Conservation (phyloP, 108 stramenopile species). For the Cylindrotheca fusiformis region DNA sequence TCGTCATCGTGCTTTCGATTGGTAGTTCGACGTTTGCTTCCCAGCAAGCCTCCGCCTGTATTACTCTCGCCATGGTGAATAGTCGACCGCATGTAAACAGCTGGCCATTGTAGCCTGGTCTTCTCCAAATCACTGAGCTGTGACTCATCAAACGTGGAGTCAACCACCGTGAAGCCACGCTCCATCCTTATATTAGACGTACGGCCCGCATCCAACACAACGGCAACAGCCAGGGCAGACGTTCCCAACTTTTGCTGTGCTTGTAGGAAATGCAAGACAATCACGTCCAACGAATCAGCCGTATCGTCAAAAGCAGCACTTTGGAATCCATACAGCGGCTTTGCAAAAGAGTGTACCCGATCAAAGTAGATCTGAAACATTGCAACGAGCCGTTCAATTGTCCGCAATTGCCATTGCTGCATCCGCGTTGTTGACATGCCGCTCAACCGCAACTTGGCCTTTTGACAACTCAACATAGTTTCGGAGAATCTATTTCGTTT, state of each 20-base stretch:
- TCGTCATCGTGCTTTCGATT: neutral
- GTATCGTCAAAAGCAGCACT: neutral
- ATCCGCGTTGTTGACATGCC: neutral
- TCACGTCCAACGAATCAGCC: neutral
- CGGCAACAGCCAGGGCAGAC: conserved; percentile 3
- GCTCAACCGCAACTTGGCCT: conserved; percentile 3
- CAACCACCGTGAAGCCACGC: conserved; percentile 2
- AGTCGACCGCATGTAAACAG: conserved; percentile 15
- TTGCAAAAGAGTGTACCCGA: conserved; percentile 6
- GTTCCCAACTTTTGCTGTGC: conserved; percentile 9
- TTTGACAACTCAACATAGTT: conserved; percentile 3
- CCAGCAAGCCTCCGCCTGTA: neutral
- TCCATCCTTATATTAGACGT: conserved; percentile 19
- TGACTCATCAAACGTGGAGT: neutral
- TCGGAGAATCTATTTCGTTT: conserved; percentile 8
- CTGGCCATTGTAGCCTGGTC: conserved; percentile 4
- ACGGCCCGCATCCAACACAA: conserved; percentile 16
- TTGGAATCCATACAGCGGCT: conserved; percentile 24
- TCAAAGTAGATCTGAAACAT: conserved; percentile 13
- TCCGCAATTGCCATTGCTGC: conserved; percentile 5
- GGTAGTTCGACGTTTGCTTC: neutral
- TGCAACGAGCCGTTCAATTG: neutral
- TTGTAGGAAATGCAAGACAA: conserved; percentile 9
- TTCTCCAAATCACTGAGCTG: neutral
- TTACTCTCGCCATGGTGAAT: neutral